Percentiles rank a stretch among this genome's conserved stretches.
Evolutionary conservation across 129 eudicot species (phyloP).

Genomic region (Scalesia atractyloides): DNA sequence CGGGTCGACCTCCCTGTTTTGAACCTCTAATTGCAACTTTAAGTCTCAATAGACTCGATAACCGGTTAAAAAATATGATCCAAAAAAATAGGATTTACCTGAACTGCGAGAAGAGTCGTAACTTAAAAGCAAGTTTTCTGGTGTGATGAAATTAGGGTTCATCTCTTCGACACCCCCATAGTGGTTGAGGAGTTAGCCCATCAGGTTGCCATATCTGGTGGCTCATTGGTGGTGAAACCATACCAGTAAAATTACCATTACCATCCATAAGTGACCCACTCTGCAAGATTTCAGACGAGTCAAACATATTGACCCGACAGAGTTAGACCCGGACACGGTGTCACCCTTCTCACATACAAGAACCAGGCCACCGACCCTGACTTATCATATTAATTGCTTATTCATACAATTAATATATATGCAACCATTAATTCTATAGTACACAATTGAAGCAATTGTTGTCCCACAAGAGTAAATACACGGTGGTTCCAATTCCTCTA

Average conservation of each 20-base stretch:
- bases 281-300: constrained; percentile 22
- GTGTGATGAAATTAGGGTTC: constrained; percentile 16
- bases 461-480: constrained; percentile 39
- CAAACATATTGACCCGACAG: background rate
- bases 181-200: constrained; percentile 43
- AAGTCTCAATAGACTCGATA: background rate
- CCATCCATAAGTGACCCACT: constrained; percentile 19
- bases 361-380: constrained; percentile 20
- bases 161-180: constrained; percentile 74
- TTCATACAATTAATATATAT: constrained; percentile 23
- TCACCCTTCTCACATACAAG: constrained; percentile 12
- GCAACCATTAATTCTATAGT: constrained; percentile 27
- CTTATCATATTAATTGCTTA: constrained; percentile 21
- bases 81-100: constrained; percentile 12
- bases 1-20: background rate
- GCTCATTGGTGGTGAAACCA: constrained; percentile 11
- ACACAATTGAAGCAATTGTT: constrained; percentile 24
- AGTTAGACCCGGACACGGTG: constrained; percentile 13
- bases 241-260: constrained; percentile 10
- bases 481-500: constrained; percentile 21
- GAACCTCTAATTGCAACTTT: background rate
- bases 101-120: constrained; percentile 19
- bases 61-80: background rate
- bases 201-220: constrained; percentile 25
- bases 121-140: constrained; percentile 24